Evolutionary conservation across 768 basidiomycete species (phyloP).

Genomic region (Termitomyces sp.): DNA sequence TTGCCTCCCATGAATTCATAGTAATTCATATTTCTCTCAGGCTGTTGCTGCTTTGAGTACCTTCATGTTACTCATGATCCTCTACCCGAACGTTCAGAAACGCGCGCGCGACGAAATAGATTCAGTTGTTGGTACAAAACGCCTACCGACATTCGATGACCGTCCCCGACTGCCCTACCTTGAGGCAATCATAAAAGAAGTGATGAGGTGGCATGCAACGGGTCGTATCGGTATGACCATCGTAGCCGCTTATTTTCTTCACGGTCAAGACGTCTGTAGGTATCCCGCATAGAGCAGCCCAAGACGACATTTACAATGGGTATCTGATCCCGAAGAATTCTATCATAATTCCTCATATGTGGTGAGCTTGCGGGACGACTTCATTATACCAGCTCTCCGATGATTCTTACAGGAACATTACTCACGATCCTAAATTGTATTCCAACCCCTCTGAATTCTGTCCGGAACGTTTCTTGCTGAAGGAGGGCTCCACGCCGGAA

Average conservation of each 20-base stretch:
- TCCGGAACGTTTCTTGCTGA: constrained; percentile 31
- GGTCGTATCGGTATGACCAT: constrained; percentile 18
- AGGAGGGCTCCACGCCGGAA: constrained; percentile 17
- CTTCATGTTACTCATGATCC: constrained; percentile 25
- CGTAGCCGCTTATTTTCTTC: neutral
- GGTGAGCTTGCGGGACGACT: constrained; percentile 1
- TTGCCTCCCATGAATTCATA: neutral
- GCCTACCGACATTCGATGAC: constrained; percentile 25
- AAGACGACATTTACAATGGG: constrained; percentile 11
- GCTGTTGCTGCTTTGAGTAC: constrained; percentile 18
- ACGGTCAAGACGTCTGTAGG: neutral
- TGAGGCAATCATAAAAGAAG: constrained; percentile 24
- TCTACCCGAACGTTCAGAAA: constrained; percentile 21
- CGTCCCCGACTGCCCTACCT: constrained; percentile 22
- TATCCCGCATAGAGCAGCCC: constrained; percentile 10
- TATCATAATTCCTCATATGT: constrained; percentile 10
- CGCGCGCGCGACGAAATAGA: constrained; percentile 29
- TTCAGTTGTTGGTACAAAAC: constrained; percentile 19
- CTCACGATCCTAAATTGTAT: constrained; percentile 17
- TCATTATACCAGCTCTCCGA: neutral
- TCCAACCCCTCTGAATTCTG: constrained; percentile 21
- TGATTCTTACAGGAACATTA: constrained; percentile 15
- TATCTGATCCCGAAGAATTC: constrained; percentile 13
- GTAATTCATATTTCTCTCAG: neutral
- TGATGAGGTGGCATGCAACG: constrained; percentile 22